Percentiles rank a stretch among this genome's conserved stretches.
phyloP scores from a whole-genome alignment of 345 rosid species.

The Citrus australasica region DNA sequence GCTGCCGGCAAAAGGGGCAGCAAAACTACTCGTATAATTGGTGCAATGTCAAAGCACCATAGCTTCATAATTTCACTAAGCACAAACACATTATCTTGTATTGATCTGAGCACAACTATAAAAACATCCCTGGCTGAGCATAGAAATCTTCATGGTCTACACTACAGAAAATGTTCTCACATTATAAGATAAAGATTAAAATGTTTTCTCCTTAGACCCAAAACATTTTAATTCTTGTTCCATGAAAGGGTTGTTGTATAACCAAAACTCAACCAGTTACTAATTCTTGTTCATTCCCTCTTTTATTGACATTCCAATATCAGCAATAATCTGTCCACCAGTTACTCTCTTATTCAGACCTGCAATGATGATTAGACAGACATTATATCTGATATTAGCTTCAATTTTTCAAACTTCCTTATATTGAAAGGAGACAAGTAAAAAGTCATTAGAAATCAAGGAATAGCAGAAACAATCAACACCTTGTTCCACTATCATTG shows the following conservation, averaged over 20 bases:
- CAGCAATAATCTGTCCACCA: background rate
- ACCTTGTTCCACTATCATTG: background rate
- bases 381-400: background rate
- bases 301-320: background rate
- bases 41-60: background rate
- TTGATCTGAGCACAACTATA: no score
- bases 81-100: background rate
- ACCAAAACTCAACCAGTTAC: background rate
- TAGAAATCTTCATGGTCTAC: no score
- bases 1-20: no score
- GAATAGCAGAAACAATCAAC: background rate
- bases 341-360: background rate
- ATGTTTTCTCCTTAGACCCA: no score
- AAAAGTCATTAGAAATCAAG: background rate
- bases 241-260: background rate
- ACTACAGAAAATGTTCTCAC: background rate
- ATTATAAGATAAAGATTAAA: no score
- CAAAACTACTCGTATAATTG: no score
- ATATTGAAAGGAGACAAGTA: background rate
- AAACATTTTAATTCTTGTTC: background rate
- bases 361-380: background rate
- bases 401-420: background rate
- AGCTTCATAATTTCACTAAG: background rate
- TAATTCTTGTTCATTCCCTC: background rate
- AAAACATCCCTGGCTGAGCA: no score